These are phyloP conservation scores for Curvularia verruculosa DNA, from an alignment of 2,329 filamentous ascomycete genomes.

Conservation along the genomic window DNA sequence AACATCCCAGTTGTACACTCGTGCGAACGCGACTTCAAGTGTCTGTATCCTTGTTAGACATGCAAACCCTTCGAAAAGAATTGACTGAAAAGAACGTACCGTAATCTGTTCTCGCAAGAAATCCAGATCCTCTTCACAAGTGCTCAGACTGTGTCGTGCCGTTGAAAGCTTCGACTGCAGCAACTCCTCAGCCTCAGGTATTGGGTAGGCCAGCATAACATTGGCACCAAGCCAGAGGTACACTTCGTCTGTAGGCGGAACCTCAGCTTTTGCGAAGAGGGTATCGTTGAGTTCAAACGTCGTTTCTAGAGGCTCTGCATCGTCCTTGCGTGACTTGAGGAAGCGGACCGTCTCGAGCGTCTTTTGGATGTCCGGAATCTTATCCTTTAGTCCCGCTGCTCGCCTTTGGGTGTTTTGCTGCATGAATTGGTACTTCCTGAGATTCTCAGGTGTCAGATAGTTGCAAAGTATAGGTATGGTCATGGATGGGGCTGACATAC, in stretches of 20 bases:
- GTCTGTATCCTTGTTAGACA: slow-evolving; percentile 63
- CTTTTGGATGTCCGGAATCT: slow-evolving; percentile 96
- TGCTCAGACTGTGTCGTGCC: slow-evolving; percentile 78
- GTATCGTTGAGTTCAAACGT: slow-evolving; percentile 98
- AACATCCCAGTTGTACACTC: slow-evolving; percentile 99
- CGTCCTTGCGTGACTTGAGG: slow-evolving; percentile 74
- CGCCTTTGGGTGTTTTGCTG: slow-evolving; percentile 89
- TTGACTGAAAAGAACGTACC: slow-evolving; percentile 53
- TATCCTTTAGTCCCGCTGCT: slow-evolving; percentile 81
- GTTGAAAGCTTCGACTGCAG: slow-evolving; percentile 77
- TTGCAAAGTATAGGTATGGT: neutral
- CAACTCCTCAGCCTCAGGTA: slow-evolving; percentile 82
- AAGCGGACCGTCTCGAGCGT: slow-evolving; percentile 91
- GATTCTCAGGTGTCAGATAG: slow-evolving; percentile 15
- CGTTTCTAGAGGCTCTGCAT: slow-evolving; percentile 77
- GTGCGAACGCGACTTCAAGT: slow-evolving; percentile 92
- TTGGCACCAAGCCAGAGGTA: slow-evolving; percentile 99
- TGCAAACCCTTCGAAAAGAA: neutral
- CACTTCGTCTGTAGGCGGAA: slow-evolving; percentile 85
- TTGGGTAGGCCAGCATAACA: slow-evolving; percentile 94
- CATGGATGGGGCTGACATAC: slow-evolving; percentile 55
- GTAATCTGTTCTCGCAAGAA: slow-evolving; percentile 97
- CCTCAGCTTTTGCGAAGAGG: slow-evolving; percentile 83
- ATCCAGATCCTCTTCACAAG: slow-evolving; percentile 95
- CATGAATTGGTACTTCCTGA: slow-evolving; percentile 99